These are phyloP conservation scores for Balamuthia mandrillaris DNA, from an alignment of 208 protist species.

Conservation along the genomic window DNA sequence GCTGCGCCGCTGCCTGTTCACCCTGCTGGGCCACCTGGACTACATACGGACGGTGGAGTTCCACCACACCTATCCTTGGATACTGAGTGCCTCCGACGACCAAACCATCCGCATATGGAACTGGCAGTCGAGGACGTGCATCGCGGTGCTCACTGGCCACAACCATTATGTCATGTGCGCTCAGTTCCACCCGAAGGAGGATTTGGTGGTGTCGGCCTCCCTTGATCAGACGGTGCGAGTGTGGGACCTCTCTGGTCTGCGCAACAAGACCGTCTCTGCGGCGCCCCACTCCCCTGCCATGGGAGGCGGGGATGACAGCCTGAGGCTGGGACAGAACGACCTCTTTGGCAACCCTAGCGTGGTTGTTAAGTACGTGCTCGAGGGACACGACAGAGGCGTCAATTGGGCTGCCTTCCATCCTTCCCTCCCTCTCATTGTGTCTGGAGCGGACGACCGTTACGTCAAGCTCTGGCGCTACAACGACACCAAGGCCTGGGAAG, in stretches of 20 bases:
- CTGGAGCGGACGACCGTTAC: slow-evolving; percentile 93
- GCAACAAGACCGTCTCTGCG: background rate
- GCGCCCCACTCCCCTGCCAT: background rate
- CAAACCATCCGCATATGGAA: slow-evolving; percentile 98
- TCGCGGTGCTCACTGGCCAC: slow-evolving; percentile 91
- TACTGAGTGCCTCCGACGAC: slow-evolving; percentile 97
- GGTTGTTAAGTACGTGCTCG: slow-evolving; percentile 88
- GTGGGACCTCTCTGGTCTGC: slow-evolving; percentile 96
- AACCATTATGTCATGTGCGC: slow-evolving; percentile 99
- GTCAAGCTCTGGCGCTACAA: slow-evolving; percentile 93
- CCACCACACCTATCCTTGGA: slow-evolving; percentile 90
- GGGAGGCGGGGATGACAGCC: background rate
- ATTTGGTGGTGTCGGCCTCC: slow-evolving; percentile 95
- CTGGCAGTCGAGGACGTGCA: slow-evolving; percentile 91
- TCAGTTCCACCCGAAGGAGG: slow-evolving; percentile 88
- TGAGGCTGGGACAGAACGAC: slow-evolving; percentile 73
- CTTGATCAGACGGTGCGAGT: slow-evolving; percentile 98
- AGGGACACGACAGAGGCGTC: slow-evolving; percentile 97
- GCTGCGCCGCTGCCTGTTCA: slow-evolving; percentile 94
- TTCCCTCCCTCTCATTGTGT: slow-evolving; percentile 89
- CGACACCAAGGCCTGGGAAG: slow-evolving; percentile 82
- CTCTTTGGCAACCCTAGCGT: slow-evolving; percentile 91
- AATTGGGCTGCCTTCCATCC: slow-evolving; percentile 99
- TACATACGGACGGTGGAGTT: slow-evolving; percentile 98
- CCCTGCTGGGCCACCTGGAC: slow-evolving; percentile 95